Evolutionary conservation across 1,284 basidiomycete species (phyloP).

Genomic region (Malassezia slooffiae): DNA sequence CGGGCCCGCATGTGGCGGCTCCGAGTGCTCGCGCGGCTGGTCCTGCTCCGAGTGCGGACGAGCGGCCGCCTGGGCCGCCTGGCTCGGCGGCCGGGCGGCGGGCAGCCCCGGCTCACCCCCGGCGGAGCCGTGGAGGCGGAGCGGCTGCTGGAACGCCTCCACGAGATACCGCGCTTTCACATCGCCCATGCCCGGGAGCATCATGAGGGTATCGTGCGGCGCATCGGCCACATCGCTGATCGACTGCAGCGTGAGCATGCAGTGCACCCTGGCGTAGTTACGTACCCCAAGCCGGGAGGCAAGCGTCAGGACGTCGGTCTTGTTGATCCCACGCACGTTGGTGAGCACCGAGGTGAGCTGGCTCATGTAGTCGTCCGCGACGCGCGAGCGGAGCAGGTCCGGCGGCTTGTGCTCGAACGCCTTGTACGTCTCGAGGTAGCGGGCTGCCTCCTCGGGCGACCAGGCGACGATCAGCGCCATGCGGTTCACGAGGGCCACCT

Average conservation of each 20-base stretch:
- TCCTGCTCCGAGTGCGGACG: slow-evolving; percentile 32
- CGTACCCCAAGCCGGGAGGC: slow-evolving; percentile 84
- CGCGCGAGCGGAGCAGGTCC: slow-evolving; percentile 81
- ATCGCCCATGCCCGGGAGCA: slow-evolving; percentile 84
- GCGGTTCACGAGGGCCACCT: slow-evolving; percentile 66
- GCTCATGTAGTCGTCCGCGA: slow-evolving; percentile 74
- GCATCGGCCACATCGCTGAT: slow-evolving; percentile 14
- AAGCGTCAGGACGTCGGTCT: slow-evolving; percentile 89
- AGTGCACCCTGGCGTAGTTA: slow-evolving; percentile 17
- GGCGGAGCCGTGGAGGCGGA: too few relatives aligned
- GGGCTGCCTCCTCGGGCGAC: slow-evolving; percentile 85
- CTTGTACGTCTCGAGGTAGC: slow-evolving; percentile 83
- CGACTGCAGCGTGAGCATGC: slow-evolving; percentile 3
- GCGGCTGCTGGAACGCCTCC: slow-evolving; percentile 52
- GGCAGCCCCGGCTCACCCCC: too few relatives aligned
- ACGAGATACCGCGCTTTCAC: slow-evolving; percentile 67
- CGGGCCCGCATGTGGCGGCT: too few relatives aligned
- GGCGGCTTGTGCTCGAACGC: slow-evolving; percentile 86
- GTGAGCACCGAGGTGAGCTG: slow-evolving; percentile 77
- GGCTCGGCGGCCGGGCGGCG: too few relatives aligned
- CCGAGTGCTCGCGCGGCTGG: too few relatives aligned
- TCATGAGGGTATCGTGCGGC: slow-evolving; percentile 61
- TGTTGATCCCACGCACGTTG: slow-evolving; percentile 83
- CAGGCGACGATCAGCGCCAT: slow-evolving; percentile 85
- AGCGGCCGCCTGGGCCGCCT: too few relatives aligned